Conservation (phyloP, 768 basidiomycete species). For the Mycena galopus region DNA sequence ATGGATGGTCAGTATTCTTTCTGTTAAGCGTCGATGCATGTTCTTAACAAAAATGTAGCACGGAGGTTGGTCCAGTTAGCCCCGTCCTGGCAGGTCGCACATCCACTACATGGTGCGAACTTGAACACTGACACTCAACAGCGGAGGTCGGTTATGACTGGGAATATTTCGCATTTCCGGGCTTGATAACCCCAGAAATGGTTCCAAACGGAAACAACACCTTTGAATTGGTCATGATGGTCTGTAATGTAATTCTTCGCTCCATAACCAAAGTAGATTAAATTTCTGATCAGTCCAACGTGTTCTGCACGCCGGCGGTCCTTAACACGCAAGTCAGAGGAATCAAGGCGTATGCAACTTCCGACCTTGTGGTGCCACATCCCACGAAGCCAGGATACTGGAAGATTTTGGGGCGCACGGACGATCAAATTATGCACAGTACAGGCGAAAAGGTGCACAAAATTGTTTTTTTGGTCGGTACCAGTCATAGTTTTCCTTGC, state of each 20-base stretch:
- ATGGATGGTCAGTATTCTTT: constrained; percentile 46
- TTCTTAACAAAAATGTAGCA: constrained; percentile 31
- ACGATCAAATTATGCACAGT: constrained; percentile 51
- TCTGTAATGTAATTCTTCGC: constrained; percentile 33
- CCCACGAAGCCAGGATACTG: constrained; percentile 55
- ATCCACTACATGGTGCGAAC: too few species aligned
- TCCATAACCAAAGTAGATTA: too few species aligned
- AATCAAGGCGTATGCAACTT: constrained; percentile 54
- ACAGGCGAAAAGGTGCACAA: constrained; percentile 26
- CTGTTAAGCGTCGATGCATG: too few species aligned
- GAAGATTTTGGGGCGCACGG: constrained; percentile 52
- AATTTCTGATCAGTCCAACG: constrained; percentile 32
- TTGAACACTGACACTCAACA: neutral
- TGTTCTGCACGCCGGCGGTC: constrained; percentile 37
- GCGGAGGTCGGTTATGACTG: constrained; percentile 21
- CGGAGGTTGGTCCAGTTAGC: constrained; percentile 36
- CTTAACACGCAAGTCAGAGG: constrained; percentile 54
- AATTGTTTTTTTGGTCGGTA: neutral
- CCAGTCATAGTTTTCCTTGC: neutral
- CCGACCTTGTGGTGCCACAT: constrained; percentile 59
- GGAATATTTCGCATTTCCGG: constrained; percentile 44
- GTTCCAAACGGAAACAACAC: constrained; percentile 47
- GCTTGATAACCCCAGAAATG: constrained; percentile 42
- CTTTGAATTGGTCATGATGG: constrained; percentile 55
- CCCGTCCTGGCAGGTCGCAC: constrained; percentile 34